A percentile compares a stretch with the other conserved stretches of the same genome.
Evolutionary conservation across 108 stramenopile genomes (phyloP).

Genomic region (Conticribra guillardii): DNA sequence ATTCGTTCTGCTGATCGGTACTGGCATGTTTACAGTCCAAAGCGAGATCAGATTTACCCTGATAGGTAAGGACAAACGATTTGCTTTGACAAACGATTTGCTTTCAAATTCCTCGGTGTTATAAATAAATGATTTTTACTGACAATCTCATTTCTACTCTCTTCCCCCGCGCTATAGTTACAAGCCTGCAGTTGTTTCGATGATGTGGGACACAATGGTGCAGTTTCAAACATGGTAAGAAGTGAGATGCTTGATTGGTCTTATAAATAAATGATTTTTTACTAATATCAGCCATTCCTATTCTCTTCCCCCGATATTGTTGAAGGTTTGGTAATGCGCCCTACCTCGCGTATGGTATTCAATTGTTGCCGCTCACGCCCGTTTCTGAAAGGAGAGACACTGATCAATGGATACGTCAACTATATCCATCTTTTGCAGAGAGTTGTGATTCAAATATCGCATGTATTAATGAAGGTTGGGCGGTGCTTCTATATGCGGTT

Average conservation of each 20-base stretch:
- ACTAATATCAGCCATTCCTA: conserved; percentile 64
- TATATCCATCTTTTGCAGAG: conserved; percentile 80
- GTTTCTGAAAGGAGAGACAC: conserved; percentile 86
- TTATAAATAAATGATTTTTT: too few relatives aligned
- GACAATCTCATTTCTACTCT: conserved; percentile 33
- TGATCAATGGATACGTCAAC: conserved; percentile 75
- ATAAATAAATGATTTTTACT: background rate
- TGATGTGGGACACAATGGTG: conserved; percentile 82
- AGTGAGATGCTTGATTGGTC: too few relatives aligned
- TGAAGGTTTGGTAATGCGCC: conserved; percentile 70
- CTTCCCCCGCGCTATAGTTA: conserved; percentile 67
- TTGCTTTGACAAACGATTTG: too few relatives aligned
- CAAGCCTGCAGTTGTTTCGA: conserved; percentile 66
- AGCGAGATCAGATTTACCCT: conserved; percentile 50
- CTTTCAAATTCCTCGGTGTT: conserved; percentile 4
- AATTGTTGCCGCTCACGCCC: conserved; percentile 87
- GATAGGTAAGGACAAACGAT: too few relatives aligned
- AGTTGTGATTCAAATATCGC: conserved; percentile 57
- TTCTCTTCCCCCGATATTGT: conserved; percentile 72
- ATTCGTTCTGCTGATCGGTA: conserved; percentile 79
- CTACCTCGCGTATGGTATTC: conserved; percentile 81
- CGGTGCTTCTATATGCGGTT: conserved; percentile 63
- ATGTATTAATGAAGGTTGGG: conserved; percentile 74
- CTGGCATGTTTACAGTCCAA: conserved; percentile 80
- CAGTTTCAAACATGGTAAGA: conserved; percentile 52